Conservation (phyloP, 2,329 filamentous ascomycete species). For the Ascochyta rabiei region DNA sequence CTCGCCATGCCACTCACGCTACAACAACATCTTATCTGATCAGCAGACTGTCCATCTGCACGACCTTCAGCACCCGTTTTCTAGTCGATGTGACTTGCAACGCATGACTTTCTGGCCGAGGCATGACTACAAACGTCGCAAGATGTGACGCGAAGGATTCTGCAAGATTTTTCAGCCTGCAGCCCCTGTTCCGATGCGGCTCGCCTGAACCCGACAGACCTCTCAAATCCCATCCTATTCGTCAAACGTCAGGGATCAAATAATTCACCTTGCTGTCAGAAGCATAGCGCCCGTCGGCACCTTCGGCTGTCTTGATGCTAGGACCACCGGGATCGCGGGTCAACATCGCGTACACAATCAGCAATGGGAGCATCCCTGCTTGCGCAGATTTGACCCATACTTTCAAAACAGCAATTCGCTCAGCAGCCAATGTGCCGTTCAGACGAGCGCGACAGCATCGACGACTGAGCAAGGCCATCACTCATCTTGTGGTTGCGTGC, state of each 20-base stretch:
- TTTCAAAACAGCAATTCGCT: slow-evolving; percentile 3
- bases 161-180: not conserved
- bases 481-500: not conserved
- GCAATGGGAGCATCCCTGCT: slow-evolving; percentile 1
- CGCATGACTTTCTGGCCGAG: not conserved
- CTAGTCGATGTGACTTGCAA: not conserved
- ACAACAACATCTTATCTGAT: not conserved
- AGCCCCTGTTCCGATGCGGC: not conserved
- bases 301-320: not conserved
- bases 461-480: not conserved
- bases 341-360: not conserved
- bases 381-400: not conserved
- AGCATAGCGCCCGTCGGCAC: slow-evolving; percentile 2
- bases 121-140: not conserved
- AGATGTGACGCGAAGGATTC: slow-evolving; percentile 7
- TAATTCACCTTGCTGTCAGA: slow-evolving; percentile 7
- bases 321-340: not conserved
- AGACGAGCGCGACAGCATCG: not conserved
- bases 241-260: not conserved
- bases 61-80: slow-evolving; percentile 1
- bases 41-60: slow-evolving; percentile 2
- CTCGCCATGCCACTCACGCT: slow-evolving; percentile 9
- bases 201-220: not conserved
- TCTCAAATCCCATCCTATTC: not conserved
- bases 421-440: not conserved